phyloP scores from a whole-genome alignment of 257 asterid genomes.

The Salvia splendens region DNA sequence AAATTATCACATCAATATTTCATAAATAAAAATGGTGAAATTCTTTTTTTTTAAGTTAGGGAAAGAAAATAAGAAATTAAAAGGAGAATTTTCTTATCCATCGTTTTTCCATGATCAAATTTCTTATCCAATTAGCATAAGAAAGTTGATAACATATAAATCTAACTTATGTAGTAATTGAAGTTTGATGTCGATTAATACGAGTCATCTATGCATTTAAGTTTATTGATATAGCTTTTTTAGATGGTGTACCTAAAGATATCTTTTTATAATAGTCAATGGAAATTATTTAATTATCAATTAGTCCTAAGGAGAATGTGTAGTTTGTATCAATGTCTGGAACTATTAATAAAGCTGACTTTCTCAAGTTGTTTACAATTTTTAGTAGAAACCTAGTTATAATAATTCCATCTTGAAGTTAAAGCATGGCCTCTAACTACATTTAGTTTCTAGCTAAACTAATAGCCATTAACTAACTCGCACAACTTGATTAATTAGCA shows the following conservation, averaged over 20 bases:
- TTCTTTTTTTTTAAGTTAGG: too few relatives aligned
- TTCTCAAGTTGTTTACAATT: conserved; percentile 1
- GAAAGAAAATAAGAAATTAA: too few relatives aligned
- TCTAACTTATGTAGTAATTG: neutral
- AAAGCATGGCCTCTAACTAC: conserved; percentile 1
- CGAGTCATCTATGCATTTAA: neutral
- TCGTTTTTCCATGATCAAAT: too few relatives aligned
- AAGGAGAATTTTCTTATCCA: too few relatives aligned
- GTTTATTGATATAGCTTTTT: neutral
- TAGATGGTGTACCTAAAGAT: neutral
- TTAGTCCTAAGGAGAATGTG: conserved; percentile 18
- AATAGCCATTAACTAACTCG: conserved; percentile 22
- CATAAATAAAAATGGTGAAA: too few relatives aligned
- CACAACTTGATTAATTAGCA: conserved; percentile 4
- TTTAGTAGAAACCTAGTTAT: neutral
- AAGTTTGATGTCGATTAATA: neutral
- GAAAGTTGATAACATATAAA: neutral
- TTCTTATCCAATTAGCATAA: too few relatives aligned
- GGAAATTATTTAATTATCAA: conserved; percentile 5
- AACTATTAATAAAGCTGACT: conserved; percentile 23
- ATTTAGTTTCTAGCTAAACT: conserved; percentile 19
- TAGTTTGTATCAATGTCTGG: conserved; percentile 17
- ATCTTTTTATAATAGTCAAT: neutral
- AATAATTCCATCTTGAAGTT: neutral
- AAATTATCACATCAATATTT: too few relatives aligned